Conservation (phyloP, 371 early-diverging fungal species). For the Rhizomucor pusillus region DNA sequence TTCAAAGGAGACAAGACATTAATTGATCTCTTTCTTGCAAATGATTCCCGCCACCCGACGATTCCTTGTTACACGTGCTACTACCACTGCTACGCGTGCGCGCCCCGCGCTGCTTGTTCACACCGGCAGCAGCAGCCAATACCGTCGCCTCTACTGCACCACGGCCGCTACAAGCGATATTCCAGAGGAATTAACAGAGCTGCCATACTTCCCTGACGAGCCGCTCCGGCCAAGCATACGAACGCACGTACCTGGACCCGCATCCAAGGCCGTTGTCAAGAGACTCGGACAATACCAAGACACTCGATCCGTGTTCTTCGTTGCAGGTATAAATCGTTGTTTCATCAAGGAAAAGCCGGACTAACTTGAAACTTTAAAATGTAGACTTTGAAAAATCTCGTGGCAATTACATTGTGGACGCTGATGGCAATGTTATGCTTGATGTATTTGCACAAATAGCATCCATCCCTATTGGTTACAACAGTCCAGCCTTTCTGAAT, state of each 20-base stretch:
- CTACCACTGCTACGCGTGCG: not conserved
- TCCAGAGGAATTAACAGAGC: not conserved
- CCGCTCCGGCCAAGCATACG: conserved; percentile 31
- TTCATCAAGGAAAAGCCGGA: too few relatives aligned
- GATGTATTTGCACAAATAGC: conserved; percentile 78
- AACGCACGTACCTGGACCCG: conserved; percentile 46
- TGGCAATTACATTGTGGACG: conserved; percentile 76
- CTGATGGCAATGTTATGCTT: conserved; percentile 68
- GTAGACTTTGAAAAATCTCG: conserved; percentile 64
- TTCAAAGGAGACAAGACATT: too few relatives aligned
- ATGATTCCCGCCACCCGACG: conserved; percentile 7
- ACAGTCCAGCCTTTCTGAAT: conserved; percentile 63
- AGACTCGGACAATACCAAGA: conserved; percentile 42
- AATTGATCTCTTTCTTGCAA: not conserved
- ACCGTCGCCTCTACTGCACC: not conserved
- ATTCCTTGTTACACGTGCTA: not conserved
- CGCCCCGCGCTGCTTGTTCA: too few relatives aligned
- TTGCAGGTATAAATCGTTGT: conserved; percentile 38
- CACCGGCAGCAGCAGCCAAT: too few relatives aligned
- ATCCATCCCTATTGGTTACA: conserved; percentile 79
- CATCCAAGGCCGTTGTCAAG: conserved; percentile 31
- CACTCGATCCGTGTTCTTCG: conserved; percentile 42
- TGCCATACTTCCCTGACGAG: conserved; percentile 33
- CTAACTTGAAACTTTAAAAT: not conserved
- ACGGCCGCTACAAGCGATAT: conserved; percentile 3